Conservation (phyloP, 2,329 filamentous ascomycete genomes). For the Incumbomyces lentus region DNA sequence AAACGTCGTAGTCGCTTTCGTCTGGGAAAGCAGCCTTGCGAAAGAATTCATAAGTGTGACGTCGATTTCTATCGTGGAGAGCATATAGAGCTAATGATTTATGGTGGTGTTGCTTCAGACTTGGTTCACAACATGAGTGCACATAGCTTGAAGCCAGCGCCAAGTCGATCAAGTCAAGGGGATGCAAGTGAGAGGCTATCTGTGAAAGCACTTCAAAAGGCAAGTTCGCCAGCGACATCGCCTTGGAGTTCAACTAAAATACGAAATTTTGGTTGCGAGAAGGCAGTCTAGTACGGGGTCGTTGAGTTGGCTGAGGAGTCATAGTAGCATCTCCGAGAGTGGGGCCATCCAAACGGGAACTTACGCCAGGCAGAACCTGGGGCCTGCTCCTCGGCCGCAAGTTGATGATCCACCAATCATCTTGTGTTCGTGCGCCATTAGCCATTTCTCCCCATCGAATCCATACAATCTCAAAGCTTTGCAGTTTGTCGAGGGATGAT, state of each 20-base stretch:
- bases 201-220: not conserved
- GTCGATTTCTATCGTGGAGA: not conserved
- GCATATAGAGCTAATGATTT: not conserved
- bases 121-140: not conserved
- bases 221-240: not conserved
- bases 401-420: too few species aligned
- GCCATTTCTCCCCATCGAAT: too few species aligned
- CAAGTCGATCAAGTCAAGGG: not conserved
- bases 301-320: too few species aligned
- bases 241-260: too few species aligned
- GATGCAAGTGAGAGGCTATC: not conserved
- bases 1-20: not conserved
- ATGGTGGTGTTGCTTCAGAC: not conserved
- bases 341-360: too few species aligned
- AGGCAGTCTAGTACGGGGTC: too few species aligned
- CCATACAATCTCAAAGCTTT: constrained; percentile 1
- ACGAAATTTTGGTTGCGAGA: too few species aligned
- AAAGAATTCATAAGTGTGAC: not conserved
- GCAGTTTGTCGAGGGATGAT: constrained; percentile 16
- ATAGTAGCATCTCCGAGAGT: too few species aligned
- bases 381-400: too few species aligned
- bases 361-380: too few species aligned
- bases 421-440: too few species aligned
- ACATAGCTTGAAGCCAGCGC: not conserved
- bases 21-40: not conserved